Conservation (phyloP, 441 rosid species). For the Pelargonium australe region DNA sequence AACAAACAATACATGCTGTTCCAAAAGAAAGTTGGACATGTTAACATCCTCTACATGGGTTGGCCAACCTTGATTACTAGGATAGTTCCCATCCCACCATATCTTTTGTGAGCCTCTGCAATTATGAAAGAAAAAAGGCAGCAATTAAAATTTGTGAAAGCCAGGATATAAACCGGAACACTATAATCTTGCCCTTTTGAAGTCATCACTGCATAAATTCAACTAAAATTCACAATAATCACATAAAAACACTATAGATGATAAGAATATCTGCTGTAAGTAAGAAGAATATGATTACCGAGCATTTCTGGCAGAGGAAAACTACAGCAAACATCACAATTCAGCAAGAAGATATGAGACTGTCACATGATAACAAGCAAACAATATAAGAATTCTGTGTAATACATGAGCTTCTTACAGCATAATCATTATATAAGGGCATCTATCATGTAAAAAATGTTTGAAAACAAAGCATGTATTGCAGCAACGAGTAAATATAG, state of each 20-base stretch:
- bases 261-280: not conserved
- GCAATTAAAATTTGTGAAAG: slow-evolving; percentile 9
- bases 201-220: not conserved
- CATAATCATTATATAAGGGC: not conserved
- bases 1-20: not conserved
- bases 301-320: slow-evolving; percentile 78
- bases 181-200: not conserved
- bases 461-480: not conserved
- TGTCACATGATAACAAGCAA: slow-evolving; percentile 21
- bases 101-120: slow-evolving; percentile 70
- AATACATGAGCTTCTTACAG: not conserved
- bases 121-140: not conserved
- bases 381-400: not conserved
- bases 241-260: not conserved
- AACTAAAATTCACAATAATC: not conserved
- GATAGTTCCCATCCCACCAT: slow-evolving; percentile 79
- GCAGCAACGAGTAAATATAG: not conserved
- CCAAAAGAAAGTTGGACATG: not conserved
- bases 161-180: not conserved
- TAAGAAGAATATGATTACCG: slow-evolving; percentile 32
- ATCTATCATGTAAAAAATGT: not conserved
- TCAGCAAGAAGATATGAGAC: slow-evolving; percentile 71
- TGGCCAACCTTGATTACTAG: slow-evolving; percentile 71
- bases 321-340: slow-evolving; percentile 88
- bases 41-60: not conserved